Conservation (phyloP, 1,284 basidiomycete genomes). For the Fomes fomentarius region DNA sequence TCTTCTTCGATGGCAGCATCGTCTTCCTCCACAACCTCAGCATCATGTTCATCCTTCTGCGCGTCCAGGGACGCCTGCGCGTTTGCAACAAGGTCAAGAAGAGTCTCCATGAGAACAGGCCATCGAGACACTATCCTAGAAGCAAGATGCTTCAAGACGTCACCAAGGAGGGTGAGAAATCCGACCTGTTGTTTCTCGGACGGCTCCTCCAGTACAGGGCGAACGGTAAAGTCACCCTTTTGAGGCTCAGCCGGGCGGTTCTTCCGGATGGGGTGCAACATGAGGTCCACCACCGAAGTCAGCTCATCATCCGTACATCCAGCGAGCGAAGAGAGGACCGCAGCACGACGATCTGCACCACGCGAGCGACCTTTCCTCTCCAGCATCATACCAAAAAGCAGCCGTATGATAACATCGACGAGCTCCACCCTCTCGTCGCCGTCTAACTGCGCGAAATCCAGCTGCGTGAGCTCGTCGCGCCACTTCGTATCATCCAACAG, state of each 20-base stretch:
- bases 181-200: conserved; percentile 80
- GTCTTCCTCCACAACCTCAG: conserved; percentile 42
- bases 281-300: conserved; percentile 81
- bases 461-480: conserved; percentile 83
- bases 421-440: conserved; percentile 66
- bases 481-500: conserved; percentile 89
- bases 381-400: conserved; percentile 91
- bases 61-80: conserved; percentile 62
- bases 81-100: conserved; percentile 64
- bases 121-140: conserved; percentile 71
- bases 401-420: conserved; percentile 75
- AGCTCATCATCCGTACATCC: conserved; percentile 80
- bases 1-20: conserved; percentile 40
- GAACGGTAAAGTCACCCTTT: conserved; percentile 25
- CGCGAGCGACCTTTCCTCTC: conserved; percentile 77
- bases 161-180: conserved; percentile 83
- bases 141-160: conserved; percentile 82
- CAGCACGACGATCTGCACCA: conserved; percentile 76
- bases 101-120: conserved; percentile 72
- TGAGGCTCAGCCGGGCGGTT: conserved; percentile 26
- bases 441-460: conserved; percentile 72
- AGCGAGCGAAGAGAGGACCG: conserved; percentile 76
- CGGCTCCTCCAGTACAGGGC: conserved; percentile 36
- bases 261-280: conserved; percentile 79
- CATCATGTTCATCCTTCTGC: conserved; percentile 20